Evolutionary conservation across 805 yeast species (phyloP).

Genomic region (Vanderwaltozyma yarrowii): DNA sequence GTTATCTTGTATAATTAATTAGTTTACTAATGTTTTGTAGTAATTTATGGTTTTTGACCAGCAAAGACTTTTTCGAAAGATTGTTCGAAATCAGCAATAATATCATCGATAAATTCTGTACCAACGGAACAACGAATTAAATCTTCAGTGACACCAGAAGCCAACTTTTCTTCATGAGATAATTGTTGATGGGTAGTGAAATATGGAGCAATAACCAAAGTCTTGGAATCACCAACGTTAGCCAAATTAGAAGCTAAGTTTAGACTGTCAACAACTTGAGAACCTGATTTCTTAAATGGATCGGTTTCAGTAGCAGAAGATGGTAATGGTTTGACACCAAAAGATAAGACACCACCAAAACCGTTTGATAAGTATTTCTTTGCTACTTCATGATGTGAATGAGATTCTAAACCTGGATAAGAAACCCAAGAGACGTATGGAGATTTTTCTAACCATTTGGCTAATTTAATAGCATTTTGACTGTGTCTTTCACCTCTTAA

Average conservation of each 20-base stretch:
- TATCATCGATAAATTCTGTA: constrained; percentile 83
- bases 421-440: constrained; percentile 82
- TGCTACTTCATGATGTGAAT: constrained; percentile 68
- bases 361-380: constrained; percentile 73
- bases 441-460: constrained; percentile 61
- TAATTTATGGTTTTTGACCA: constrained; percentile 8
- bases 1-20: too few relatives aligned
- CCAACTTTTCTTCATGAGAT: constrained; percentile 63
- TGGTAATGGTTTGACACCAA: constrained; percentile 67
- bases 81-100: constrained; percentile 81
- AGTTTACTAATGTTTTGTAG: too few relatives aligned
- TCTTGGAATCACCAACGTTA: constrained; percentile 93
- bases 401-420: constrained; percentile 79
- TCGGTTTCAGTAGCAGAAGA: constrained; percentile 37
- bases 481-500: constrained; percentile 91
- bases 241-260: constrained; percentile 88
- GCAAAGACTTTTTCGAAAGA: constrained; percentile 57
- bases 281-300: constrained; percentile 68
- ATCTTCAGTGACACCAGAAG: constrained; percentile 83
- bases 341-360: constrained; percentile 80
- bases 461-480: constrained; percentile 69
- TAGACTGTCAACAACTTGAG: constrained; percentile 72
- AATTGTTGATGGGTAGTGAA: constrained; percentile 94
- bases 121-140: constrained; percentile 86
- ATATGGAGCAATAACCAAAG: constrained; percentile 92